phyloP scores from a whole-genome alignment of 2,329 filamentous ascomycete species.

The Ilyonectria sp. region DNA sequence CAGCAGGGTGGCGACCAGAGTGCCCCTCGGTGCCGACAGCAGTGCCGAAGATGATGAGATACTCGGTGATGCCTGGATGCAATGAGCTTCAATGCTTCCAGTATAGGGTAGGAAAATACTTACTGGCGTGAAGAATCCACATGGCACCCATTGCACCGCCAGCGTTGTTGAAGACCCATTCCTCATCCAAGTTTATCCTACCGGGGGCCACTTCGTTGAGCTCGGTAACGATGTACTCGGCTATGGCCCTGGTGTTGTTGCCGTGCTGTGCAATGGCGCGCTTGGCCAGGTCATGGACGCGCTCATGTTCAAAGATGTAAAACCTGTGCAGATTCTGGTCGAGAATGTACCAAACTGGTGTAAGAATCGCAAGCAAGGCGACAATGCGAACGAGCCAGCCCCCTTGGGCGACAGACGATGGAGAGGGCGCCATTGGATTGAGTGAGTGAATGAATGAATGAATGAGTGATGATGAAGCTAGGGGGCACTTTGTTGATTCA shows the following conservation, averaged over 20 bases:
- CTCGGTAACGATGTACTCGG: constrained; percentile 78
- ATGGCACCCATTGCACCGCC: constrained; percentile 92
- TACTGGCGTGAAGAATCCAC: constrained; percentile 90
- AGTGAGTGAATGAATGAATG: neutral
- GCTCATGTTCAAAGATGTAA: constrained; percentile 82
- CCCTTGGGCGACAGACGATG: neutral
- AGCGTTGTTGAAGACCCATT: constrained; percentile 94
- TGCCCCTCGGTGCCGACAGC: constrained; percentile 89
- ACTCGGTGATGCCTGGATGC: constrained; percentile 80
- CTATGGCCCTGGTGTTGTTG: constrained; percentile 80
- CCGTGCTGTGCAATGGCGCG: constrained; percentile 78
- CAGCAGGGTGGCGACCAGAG: constrained; percentile 87
- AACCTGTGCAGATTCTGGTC: constrained; percentile 74
- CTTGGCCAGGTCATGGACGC: constrained; percentile 78
- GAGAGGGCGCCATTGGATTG: neutral
- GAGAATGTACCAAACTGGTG: constrained; percentile 58
- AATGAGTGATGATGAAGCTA: no score
- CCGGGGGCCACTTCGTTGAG: constrained; percentile 66
- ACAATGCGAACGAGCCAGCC: neutral
- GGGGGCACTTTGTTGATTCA: no score
- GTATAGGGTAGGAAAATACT: constrained; percentile 46
- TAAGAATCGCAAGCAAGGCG: neutral
- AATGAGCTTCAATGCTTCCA: neutral
- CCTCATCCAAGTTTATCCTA: constrained; percentile 79
- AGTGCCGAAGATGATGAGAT: constrained; percentile 88